phyloP scores from a whole-genome alignment of 768 basidiomycete genomes.

The Chiua virens region DNA sequence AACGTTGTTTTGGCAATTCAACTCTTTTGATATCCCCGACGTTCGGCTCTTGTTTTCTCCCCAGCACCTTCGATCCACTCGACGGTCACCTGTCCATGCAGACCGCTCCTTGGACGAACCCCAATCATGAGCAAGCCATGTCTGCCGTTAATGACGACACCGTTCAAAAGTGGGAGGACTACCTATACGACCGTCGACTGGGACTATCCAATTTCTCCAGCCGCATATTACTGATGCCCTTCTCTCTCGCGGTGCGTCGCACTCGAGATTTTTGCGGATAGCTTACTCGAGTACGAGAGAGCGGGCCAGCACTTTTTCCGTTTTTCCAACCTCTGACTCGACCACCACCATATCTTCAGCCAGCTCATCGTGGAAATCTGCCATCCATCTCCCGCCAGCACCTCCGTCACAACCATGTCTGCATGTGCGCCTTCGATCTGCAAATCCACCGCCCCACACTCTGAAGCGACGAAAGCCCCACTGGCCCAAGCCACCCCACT shows the following conservation, averaged over 20 bases:
- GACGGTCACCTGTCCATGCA: constrained; percentile 14
- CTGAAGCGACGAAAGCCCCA: constrained; percentile 12
- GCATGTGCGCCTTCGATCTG: constrained; percentile 1
- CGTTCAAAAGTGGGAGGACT: constrained; percentile 11
- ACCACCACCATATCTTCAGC: background rate
- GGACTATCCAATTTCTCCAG: constrained; percentile 20
- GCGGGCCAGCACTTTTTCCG: background rate
- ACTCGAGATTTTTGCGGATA: constrained; percentile 27
- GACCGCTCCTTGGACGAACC: constrained; percentile 12
- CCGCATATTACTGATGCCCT: constrained; percentile 19
- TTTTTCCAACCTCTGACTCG: constrained; percentile 1
- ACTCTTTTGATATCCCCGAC: constrained; percentile 1
- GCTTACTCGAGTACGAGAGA: constrained; percentile 17
- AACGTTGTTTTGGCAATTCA: background rate
- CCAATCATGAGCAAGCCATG: background rate
- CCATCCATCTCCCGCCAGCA: background rate
- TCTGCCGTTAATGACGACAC: background rate
- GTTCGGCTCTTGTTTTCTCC: background rate
- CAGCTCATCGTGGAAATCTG: background rate
- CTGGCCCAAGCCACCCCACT: constrained; percentile 29
- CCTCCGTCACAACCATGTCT: constrained; percentile 3
- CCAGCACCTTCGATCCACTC: background rate
- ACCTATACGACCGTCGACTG: constrained; percentile 16
- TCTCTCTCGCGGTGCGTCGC: constrained; percentile 26
- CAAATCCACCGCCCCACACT: constrained; percentile 4